Base-by-base conservation (phyloP, 2,329 filamentous ascomycete genomes). In the Exophiala mesophila region DNA sequence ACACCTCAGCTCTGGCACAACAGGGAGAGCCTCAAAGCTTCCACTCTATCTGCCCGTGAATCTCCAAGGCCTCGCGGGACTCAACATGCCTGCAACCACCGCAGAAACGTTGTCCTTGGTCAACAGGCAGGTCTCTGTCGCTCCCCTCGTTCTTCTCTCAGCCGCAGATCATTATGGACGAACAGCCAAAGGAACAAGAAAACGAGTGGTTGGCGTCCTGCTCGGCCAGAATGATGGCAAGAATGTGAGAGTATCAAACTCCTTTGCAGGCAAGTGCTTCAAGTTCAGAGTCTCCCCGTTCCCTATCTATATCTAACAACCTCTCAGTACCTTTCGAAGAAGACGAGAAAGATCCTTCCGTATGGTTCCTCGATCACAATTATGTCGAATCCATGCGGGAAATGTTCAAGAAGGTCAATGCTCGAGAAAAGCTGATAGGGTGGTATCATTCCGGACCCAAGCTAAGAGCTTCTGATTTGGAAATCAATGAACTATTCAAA, bases 371-470 rank as follows among this genome's bases (percentile, higher is more conserved):
- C 54, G 92, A 98, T 66, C 92, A 98, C 77, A 97, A 97, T 77
- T 98, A 96, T 62, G 86, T 98, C 67, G 92, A 98, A 70, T 87
- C 84, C 57, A 98, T 98, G 92, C 94, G 92, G 71, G 92, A 97
- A 68, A 98, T 98, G 92, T 98, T 98, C 78, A 98, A 98, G 76
- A 97, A 97, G 73, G 89, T 98, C 76, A 98, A 98, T 72, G 92
- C 92, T 49, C 77, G 87, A 53, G 92, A 98, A 73, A 97, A 97
- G 80, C 78, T 98, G 65, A 94, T 98, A 76, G 92, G 92, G 62
- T 98, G 92, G 92, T 98, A 98, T 69, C 92, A 98, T 70, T 94
- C 92, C 15, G 92, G 92, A 30, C 92, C 92, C 28, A 98, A 97
- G 76, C 76, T 98, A 60, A 82, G 92, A 63, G 90, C 89, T 42